phyloP scores from a whole-genome alignment of 164 flowering plant genomes.

The Akebia trifoliata region DNA sequence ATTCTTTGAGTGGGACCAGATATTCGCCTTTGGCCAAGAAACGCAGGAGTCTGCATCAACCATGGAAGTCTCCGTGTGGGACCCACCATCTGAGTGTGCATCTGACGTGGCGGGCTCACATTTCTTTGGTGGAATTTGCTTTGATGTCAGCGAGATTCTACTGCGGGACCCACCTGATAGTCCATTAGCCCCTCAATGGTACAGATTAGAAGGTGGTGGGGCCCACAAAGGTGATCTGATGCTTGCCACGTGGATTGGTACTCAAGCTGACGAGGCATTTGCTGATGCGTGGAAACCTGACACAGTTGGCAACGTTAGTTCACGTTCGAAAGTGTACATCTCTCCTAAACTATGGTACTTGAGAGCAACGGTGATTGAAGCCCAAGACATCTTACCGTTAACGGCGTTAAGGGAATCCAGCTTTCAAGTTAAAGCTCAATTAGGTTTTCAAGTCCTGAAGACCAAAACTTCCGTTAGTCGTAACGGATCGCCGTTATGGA shows the following conservation, averaged over 20 bases:
- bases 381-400: constrained; percentile 53
- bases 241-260: constrained; percentile 93
- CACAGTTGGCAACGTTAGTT: constrained; percentile 35
- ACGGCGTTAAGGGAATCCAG: constrained; percentile 35
- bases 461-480: constrained; percentile 42
- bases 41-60: constrained; percentile 48
- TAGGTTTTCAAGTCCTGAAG: constrained; percentile 62
- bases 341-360: constrained; percentile 94
- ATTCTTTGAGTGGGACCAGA: constrained; percentile 80
- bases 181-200: constrained; percentile 94
- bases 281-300: constrained; percentile 86
- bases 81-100: constrained; percentile 21
- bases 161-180: constrained; percentile 87
- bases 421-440: constrained; percentile 51
- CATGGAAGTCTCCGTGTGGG: constrained; percentile 69
- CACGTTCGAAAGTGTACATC: constrained; percentile 58
- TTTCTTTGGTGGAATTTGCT: constrained; percentile 80
- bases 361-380: constrained; percentile 65
- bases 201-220: constrained; percentile 73
- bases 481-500: constrained; percentile 69
- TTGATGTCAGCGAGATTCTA: constrained; percentile 70
- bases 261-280: constrained; percentile 90
- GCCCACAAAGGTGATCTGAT: constrained; percentile 60
- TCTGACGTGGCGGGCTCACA: constrained; percentile 23
- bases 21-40: constrained; percentile 66